Conservation (phyloP, 306 rosid genomes). For the Vigna trinervia region DNA sequence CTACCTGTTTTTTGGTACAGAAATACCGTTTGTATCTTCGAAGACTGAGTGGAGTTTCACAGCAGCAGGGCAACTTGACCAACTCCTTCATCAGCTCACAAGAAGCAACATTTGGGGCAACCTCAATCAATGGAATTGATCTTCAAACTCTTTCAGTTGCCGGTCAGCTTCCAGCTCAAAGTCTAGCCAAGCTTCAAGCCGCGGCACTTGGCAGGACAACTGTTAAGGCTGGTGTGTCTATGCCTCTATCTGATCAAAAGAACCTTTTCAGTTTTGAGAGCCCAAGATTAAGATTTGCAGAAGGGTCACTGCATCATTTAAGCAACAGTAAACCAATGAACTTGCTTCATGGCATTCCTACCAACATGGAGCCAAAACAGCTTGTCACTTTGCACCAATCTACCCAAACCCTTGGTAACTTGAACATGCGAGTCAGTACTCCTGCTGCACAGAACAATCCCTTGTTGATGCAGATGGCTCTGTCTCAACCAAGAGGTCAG, state of each 20-base stretch:
- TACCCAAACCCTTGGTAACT: slow-evolving; percentile 62
- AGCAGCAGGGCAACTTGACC: slow-evolving; percentile 67
- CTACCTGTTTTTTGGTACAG: slow-evolving; percentile 54
- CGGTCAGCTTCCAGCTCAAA: slow-evolving; percentile 78
- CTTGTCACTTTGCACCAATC: slow-evolving; percentile 82
- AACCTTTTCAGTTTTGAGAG: slow-evolving; percentile 89
- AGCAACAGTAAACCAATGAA: slow-evolving; percentile 64
- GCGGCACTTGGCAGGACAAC: slow-evolving; percentile 75
- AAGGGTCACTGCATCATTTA: slow-evolving; percentile 73
- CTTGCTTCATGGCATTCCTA: slow-evolving; percentile 95
- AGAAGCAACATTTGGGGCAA: slow-evolving; percentile 70
- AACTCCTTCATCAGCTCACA: slow-evolving; percentile 69
- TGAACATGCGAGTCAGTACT: slow-evolving; percentile 63
- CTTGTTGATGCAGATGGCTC: slow-evolving; percentile 70
- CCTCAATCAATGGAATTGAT: slow-evolving; percentile 77
- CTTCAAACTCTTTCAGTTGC: slow-evolving; percentile 76
- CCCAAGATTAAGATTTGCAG: slow-evolving; percentile 80
- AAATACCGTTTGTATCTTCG: slow-evolving; percentile 95
- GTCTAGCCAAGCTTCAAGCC: slow-evolving; percentile 86
- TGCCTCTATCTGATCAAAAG: slow-evolving; percentile 76
- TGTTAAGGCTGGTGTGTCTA: slow-evolving; percentile 56
- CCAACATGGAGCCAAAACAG: slow-evolving; percentile 88
- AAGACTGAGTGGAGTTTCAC: slow-evolving; percentile 86
- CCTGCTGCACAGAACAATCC: slow-evolving; percentile 63
- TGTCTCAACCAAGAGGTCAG: slow-evolving; percentile 72